Evolutionary conservation across 257 asterid genomes (phyloP).

Genomic region (Jacaranda copaia): DNA sequence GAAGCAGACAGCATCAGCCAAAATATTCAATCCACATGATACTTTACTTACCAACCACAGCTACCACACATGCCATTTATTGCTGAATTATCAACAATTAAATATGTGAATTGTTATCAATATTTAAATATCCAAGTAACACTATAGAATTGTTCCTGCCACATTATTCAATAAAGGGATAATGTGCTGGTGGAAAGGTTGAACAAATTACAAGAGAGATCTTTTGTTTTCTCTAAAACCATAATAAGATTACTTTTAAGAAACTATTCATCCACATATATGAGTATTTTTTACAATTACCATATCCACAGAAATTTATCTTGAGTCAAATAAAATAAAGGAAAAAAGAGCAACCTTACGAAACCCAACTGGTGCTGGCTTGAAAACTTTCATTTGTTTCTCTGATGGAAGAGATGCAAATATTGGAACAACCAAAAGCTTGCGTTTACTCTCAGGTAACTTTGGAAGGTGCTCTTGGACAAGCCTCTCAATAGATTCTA

Average conservation of each 20-base stretch:
- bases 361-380: slow-evolving; percentile 79
- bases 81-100: neutral
- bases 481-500: slow-evolving; percentile 93
- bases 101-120: neutral
- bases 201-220: neutral
- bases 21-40: neutral
- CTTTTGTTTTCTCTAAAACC: neutral
- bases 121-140: neutral
- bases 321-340: slow-evolving; percentile 8
- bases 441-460: slow-evolving; percentile 71
- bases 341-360: slow-evolving; percentile 75
- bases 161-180: neutral
- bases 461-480: slow-evolving; percentile 76
- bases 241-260: neutral
- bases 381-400: slow-evolving; percentile 92
- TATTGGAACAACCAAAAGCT: slow-evolving; percentile 78
- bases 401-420: slow-evolving; percentile 96
- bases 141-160: slow-evolving; percentile 1
- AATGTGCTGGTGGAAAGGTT: slow-evolving; percentile 1
- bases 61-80: neutral
- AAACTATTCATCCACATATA: neutral
- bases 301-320: slow-evolving; percentile 13
- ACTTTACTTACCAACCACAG: slow-evolving; percentile 3
- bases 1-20: slow-evolving; percentile 1
- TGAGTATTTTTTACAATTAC: neutral